These are phyloP conservation scores for Suhomyces sp. DNA, from an alignment of 805 yeast genomes.

Conservation along the genomic window DNA sequence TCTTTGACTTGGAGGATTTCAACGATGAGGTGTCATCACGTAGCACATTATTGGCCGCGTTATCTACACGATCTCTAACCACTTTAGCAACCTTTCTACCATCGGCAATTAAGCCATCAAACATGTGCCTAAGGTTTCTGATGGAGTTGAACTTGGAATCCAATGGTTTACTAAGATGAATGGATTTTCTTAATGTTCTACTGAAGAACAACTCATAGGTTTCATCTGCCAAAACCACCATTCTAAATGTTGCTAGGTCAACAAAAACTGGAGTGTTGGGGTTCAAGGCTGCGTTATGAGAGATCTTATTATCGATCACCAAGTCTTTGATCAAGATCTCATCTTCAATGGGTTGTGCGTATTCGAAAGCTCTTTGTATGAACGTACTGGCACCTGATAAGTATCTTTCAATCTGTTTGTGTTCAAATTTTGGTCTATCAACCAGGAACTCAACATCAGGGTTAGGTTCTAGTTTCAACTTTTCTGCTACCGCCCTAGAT, in stretches of 20 bases:
- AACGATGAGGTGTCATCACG: constrained; percentile 21
- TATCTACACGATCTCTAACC: constrained; percentile 85
- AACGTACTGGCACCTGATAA: constrained; percentile 84
- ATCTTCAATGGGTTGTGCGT: constrained; percentile 70
- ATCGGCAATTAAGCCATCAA: constrained; percentile 88
- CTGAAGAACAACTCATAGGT: constrained; percentile 85
- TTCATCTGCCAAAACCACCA: constrained; percentile 93
- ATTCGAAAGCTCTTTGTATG: constrained; percentile 84
- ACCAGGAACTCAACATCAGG: constrained; percentile 50
- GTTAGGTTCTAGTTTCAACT: constrained; percentile 46
- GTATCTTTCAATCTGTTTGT: constrained; percentile 74
- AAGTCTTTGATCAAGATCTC: constrained; percentile 38
- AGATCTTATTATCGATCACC: constrained; percentile 37
- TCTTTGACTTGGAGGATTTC: constrained; percentile 23
- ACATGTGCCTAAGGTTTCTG: constrained; percentile 75
- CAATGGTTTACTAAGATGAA: constrained; percentile 61
- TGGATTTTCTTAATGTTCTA: constrained; percentile 60
- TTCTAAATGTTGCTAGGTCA: constrained; percentile 84
- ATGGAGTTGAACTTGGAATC: constrained; percentile 47
- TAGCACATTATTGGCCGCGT: constrained; percentile 30
- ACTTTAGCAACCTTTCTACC: constrained; percentile 89
- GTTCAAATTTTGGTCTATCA: constrained; percentile 60
- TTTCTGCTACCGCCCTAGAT: constrained; percentile 67
- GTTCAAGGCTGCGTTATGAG: constrained; percentile 78
- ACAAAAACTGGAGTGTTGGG: constrained; percentile 75